These are phyloP conservation scores for Vitis hybrid DNA, from an alignment of 177 flowering plant species.

Conservation along the genomic window DNA sequence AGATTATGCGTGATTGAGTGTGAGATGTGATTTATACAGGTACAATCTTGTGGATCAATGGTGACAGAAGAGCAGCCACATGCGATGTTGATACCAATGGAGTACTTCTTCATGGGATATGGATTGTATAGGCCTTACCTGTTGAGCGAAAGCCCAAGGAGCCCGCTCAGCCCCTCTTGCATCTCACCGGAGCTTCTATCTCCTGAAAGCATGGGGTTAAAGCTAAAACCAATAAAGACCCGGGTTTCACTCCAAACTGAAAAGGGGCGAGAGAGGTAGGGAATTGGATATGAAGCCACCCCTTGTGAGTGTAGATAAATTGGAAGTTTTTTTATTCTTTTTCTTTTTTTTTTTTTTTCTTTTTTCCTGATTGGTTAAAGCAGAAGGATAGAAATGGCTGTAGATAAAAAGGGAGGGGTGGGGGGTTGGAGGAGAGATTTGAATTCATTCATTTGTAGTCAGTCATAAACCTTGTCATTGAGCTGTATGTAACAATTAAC, in stretches of 20 bases:
- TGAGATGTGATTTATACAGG: slow-evolving; percentile 41
- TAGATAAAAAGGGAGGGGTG: slow-evolving; percentile 11
- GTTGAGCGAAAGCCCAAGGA: slow-evolving; percentile 74
- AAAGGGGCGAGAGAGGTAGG: neutral
- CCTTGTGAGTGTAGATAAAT: neutral
- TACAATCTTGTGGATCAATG: slow-evolving; percentile 97
- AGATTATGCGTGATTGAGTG: neutral
- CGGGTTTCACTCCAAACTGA: slow-evolving; percentile 36
- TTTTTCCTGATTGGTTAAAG: neutral
- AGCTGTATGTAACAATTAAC: slow-evolving; percentile 11
- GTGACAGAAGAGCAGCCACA: slow-evolving; percentile 99
- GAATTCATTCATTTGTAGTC: slow-evolving; percentile 62
- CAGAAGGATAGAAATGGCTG: slow-evolving; percentile 1
- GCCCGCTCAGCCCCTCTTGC: slow-evolving; percentile 85
- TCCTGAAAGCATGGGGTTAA: slow-evolving; percentile 97
- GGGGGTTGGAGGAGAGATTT: slow-evolving; percentile 8
- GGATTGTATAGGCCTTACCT: slow-evolving; percentile 70
- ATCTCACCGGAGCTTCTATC: slow-evolving; percentile 92
- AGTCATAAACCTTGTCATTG: slow-evolving; percentile 16
- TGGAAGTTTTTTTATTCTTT: neutral
- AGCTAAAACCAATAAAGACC: slow-evolving; percentile 93
- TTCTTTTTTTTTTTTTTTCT: slow-evolving; percentile 13
- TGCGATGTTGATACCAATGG: slow-evolving; percentile 96
- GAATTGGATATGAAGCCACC: too few species aligned
- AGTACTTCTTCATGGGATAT: slow-evolving; percentile 91